Conservation (phyloP, 2,329 filamentous ascomycete genomes). For the Tolypocladium amazonense region DNA sequence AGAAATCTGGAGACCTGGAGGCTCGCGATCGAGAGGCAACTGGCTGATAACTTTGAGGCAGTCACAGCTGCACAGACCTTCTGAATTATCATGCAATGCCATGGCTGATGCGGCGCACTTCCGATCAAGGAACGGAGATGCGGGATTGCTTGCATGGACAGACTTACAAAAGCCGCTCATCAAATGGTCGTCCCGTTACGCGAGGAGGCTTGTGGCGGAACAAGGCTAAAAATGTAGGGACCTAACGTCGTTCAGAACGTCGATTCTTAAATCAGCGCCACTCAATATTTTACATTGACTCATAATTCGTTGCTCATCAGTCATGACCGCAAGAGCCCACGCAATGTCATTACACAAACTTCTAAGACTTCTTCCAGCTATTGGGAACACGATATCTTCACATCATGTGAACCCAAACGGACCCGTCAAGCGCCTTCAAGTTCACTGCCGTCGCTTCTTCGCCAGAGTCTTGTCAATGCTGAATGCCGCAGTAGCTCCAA, state of each 20-base stretch:
- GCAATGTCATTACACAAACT: background rate
- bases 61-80: background rate
- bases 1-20: conserved; percentile 2
- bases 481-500: conserved; percentile 4
- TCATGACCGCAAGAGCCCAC: background rate
- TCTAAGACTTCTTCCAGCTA: too few species aligned
- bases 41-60: background rate
- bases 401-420: background rate
- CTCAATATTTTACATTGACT: too few species aligned
- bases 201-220: too few species aligned
- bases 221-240: too few species aligned
- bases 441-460: conserved; percentile 1
- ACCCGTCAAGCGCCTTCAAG: background rate
- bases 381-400: background rate
- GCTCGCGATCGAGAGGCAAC: background rate
- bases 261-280: too few species aligned
- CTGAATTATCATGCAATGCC: background rate
- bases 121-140: background rate
- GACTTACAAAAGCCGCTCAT: background rate
- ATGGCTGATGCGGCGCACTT: too few species aligned
- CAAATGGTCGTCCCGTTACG: too few species aligned
- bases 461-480: conserved; percentile 4
- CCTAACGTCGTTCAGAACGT: too few species aligned
- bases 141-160: background rate
- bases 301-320: background rate